Conservation (phyloP, 2,329 filamentous ascomycete genomes). For the Colletotrichum orchidophilum region DNA sequence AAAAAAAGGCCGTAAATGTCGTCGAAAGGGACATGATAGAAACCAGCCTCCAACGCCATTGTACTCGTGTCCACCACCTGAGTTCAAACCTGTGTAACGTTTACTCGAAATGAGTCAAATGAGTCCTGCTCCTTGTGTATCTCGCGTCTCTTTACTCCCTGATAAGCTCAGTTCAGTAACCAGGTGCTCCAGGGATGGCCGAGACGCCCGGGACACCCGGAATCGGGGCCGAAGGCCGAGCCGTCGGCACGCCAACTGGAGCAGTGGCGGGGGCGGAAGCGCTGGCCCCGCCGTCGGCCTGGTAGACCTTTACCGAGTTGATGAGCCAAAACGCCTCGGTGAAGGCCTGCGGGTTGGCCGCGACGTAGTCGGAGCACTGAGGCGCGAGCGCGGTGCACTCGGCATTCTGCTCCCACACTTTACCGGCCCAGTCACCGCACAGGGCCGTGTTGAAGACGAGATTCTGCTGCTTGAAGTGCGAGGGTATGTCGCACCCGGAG, state of each 20-base stretch:
- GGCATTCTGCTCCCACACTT: slow-evolving; percentile 67
- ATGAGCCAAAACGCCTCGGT: slow-evolving; percentile 80
- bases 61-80: slow-evolving; percentile 4
- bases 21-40: neutral
- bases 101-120: neutral
- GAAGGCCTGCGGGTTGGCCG: slow-evolving; percentile 75
- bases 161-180: neutral
- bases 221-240: neutral
- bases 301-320: slow-evolving; percentile 75
- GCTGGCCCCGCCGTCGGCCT: slow-evolving; percentile 36
- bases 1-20: slow-evolving; percentile 11
- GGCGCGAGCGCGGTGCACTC: slow-evolving; percentile 68
- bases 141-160: neutral
- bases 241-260: neutral
- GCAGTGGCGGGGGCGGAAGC: neutral
- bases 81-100: neutral
- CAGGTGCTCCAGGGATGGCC: neutral
- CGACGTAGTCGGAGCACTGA: slow-evolving; percentile 79
- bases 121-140: neutral
- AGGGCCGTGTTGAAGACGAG: slow-evolving; percentile 87
- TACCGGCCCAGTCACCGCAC: slow-evolving; percentile 88
- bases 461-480: slow-evolving; percentile 75
- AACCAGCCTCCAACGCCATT: slow-evolving; percentile 25
- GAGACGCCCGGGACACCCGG: neutral
- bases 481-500: slow-evolving; percentile 75